Base-by-base conservation (phyloP, 768 basidiomycete species). In the Lactarius tabidus region DNA sequence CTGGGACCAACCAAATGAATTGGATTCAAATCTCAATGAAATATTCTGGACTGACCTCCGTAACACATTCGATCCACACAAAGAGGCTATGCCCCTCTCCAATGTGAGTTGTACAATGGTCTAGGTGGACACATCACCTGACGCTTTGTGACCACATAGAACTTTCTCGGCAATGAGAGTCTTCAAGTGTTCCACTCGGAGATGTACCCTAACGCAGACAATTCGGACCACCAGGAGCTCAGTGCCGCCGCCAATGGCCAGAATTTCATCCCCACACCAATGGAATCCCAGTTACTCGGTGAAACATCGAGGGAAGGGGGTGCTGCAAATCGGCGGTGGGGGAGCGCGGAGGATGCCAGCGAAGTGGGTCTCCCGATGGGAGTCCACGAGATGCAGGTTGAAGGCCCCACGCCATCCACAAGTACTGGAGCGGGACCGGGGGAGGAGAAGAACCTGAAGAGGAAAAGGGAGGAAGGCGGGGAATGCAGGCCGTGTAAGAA, bases 381-480 rank as follows among this genome's bases (percentile, higher is more conserved):
- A 7, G 23, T n/a, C 4, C 18, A 17, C 8, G 52, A 62, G 15
- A 39, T 20, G 10, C 65, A 43, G 28, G 9, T n/a, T 20, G 55
- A 61, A 51, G 57, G 2, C 54, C 36, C 29, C 15, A 12, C 26
- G 2, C 23, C 56, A 45, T 15, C 57, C 26, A 28, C 17, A 6
- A 17, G 54, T 29, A 4, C 8, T 26, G 45, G n/a, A 1, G 28
- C 26, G 17, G 45, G 20, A 51, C 38, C n/a, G 26, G 26, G 6
- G 23, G 36, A 29, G 23, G 43, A 26, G 15, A 61, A 26, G 35
- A 36, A 36, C 9, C 9, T 9, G 51, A 62, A 26, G 35, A 59
- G 52, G 20, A 62, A 43, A 35, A 66, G 36, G 51, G 65, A 66
- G 33, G 65, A 66, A 36, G 23, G 57, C 6, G 65, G 65, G 1